Base-by-base conservation (phyloP, 805 yeast species). In the Candida nitratophila region DNA sequence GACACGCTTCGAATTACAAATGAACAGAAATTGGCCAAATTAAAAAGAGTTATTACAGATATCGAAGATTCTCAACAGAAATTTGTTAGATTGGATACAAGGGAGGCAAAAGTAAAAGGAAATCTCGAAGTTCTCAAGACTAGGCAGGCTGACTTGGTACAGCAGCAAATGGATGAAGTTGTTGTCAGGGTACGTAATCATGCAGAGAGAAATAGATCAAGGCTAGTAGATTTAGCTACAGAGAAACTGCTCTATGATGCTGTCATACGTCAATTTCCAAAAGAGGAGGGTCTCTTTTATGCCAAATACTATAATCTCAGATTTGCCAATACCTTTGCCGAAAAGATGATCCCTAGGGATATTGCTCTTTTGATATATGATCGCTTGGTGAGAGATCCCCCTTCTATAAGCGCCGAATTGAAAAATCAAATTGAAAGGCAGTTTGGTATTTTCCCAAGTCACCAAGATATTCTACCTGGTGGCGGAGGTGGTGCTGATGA, bases 311-410 rank as follows among this genome's bases (percentile, higher is more conserved):
- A 8, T 12, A 34, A 35, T 29, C 14, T 27, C n/a, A 39, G 47
- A 35, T 52, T 50, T 3, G 58, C 56, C 20, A 33, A 43, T 34
- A 39, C 40, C 16, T 48, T 64, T 20, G 56, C 54, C 21, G 58
- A 54, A 10, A 30, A 51, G 17, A 52, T 47, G 26, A 37, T 37
- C 49, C 53, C 44, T 61, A 68, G 47, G 65, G 63, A 41, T 29
- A 29, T 29, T 11, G n/a, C n/a, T 29, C 12, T 29, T 29, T 9
- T 29, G n/a, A 29, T 29, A 4, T 29, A 10, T 6, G 10, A 24
- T 6, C 6, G 27, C 10, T 7, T 6, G 6, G 27, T 24, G 6
- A 24, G 10, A 24, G 27, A 10, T 7, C 27, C 10, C 27, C 10
- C 27, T n/a, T n/a, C n/a, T n/a, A n/a, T n/a, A n/a, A n/a, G n/a